Base-by-base conservation (phyloP, 2,329 filamentous ascomycete genomes). In the Aspergillus sp. region DNA sequence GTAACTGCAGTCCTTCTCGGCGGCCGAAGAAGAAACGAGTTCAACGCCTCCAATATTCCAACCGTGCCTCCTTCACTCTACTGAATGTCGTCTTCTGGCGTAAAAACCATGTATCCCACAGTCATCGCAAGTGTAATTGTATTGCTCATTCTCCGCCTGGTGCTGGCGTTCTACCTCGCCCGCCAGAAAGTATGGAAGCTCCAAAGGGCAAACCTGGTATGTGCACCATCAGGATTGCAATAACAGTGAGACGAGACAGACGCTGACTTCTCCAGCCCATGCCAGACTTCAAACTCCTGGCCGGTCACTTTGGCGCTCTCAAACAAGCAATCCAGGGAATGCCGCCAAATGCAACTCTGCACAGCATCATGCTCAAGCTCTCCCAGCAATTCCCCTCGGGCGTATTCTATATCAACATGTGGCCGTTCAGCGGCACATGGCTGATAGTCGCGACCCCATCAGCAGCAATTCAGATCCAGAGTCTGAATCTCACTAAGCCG, bases 401-500 rank as follows among this genome's bases (percentile, higher is more conserved):
- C 9, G 23, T 45, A 27, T 53, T 53, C 40, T 53, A 53, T 27
- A 53, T 53, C 40, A 45, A 53, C 31, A 33, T 45, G 40, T 53
- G 51, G 51, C 51, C 51, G 12, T 53, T 53, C 19, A 35, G 41
- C 8, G 40, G 40, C 2, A 45, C 51, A 7, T 45, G 40, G 41
- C 9, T 53, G 11, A 21, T 53, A 6, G 51, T 53, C 12, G 41
- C 51, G 2, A 37, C 27, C 4, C 24, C 27, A 17, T 35, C 51
- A 4, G 40, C n/a, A 7, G 40, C 51, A 6, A 6, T 19, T 1
- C 51, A 53, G 51, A 37, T 45, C 40, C 51, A 53, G 51, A 35
- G 6, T 9, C 40, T 49, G 1, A 56, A 58, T 15, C 52, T 58
- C 1, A n/a, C 46, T 4, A 58, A 58, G 33, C 48, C 56, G 1